phyloP scores from a whole-genome alignment of 768 basidiomycete genomes.

The Imleria badia region DNA sequence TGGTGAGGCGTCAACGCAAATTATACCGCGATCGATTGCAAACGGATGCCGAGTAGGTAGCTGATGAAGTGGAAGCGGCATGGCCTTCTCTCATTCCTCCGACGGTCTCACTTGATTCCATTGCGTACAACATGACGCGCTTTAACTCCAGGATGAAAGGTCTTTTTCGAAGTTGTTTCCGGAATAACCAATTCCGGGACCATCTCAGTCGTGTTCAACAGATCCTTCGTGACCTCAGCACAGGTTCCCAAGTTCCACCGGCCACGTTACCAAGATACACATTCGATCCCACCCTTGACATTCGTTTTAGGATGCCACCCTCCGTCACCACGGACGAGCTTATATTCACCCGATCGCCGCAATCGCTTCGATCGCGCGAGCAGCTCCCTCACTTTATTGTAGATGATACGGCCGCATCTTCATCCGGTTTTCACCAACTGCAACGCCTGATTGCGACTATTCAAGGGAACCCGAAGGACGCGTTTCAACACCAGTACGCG shows the following conservation, averaged over 20 bases:
- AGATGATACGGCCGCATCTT: background rate
- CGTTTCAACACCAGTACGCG: background rate
- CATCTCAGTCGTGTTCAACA: background rate
- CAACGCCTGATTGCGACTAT: background rate
- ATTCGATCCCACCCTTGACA: background rate
- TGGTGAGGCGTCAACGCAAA: background rate
- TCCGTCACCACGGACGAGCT: background rate
- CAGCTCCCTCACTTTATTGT: background rate
- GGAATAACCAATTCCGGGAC: background rate
- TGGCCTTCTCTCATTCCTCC: background rate
- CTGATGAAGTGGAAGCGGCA: no score
- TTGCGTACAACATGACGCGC: background rate
- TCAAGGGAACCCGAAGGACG: background rate
- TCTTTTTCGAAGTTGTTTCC: background rate
- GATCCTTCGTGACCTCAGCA: background rate
- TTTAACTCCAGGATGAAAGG: background rate
- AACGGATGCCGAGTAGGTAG: background rate
- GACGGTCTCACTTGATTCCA: background rate
- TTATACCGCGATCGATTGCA: background rate
- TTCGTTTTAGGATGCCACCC: background rate
- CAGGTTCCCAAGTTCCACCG: background rate
- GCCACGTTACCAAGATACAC: background rate
- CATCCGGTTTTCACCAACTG: background rate
- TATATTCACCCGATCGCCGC: background rate
- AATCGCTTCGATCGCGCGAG: background rate